A percentile compares a stretch with the other conserved stretches of the same genome.
phyloP scores from a whole-genome alignment of 2,329 filamentous ascomycete species.

The Penicillium occitanis region DNA sequence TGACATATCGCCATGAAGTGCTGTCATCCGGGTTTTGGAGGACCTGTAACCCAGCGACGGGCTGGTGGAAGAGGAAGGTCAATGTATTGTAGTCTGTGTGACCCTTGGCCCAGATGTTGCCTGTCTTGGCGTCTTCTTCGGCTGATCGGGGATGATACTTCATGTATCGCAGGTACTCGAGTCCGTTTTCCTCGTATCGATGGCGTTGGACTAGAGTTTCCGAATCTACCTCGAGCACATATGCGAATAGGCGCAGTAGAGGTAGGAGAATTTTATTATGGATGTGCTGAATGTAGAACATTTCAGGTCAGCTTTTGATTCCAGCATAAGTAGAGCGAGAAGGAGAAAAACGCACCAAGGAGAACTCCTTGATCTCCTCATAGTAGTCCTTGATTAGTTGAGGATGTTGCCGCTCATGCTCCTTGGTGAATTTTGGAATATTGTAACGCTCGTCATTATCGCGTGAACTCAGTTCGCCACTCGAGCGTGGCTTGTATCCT shows the following conservation, averaged over 20 bases:
- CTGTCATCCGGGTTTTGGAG: conserved; percentile 38
- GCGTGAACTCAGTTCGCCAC: conserved; percentile 7
- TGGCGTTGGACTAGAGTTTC: conserved; percentile 58
- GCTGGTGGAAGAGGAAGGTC: conserved; percentile 60
- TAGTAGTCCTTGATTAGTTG: conserved; percentile 17
- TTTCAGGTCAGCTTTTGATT: not conserved
- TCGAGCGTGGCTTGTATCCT: conserved; percentile 15
- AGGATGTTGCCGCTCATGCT: conserved; percentile 18
- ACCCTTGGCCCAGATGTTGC: conserved; percentile 49
- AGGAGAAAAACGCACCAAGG: not conserved
- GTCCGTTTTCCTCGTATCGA: conserved; percentile 58
- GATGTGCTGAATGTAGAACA: not conserved
- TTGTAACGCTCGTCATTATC: conserved; percentile 21
- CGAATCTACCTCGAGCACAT: conserved; percentile 61
- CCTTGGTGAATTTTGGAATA: conserved; percentile 19
- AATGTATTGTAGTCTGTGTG: conserved; percentile 60
- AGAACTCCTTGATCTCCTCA: conserved; percentile 18
- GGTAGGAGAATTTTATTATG: conserved; percentile 26
- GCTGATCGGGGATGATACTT: conserved; percentile 53
- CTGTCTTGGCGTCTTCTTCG: conserved; percentile 50
- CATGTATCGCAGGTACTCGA: conserved; percentile 64
- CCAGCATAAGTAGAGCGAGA: not conserved
- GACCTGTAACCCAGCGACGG: conserved; percentile 59
- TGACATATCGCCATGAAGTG: conserved; percentile 53
- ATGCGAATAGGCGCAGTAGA: conserved; percentile 61